Evolutionary conservation across 805 yeast species (phyloP), one percentile per base, ranked within the genome.

Genomic region (Lachancea sp.): DNA sequence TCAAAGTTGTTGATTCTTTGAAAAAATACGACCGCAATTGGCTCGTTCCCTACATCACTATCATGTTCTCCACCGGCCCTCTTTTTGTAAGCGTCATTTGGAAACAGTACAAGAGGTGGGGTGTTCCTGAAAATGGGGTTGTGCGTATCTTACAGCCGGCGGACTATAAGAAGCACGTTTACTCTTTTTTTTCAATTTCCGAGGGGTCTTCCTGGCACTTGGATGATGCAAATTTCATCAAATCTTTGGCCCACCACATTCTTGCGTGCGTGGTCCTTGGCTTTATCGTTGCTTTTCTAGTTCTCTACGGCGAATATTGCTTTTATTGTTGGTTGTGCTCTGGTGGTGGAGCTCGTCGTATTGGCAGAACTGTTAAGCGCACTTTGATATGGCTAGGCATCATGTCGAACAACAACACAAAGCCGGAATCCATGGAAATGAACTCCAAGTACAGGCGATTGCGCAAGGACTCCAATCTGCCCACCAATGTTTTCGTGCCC

Each of bases 11-110:
- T 45, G 82, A 80, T 46, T 74, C 74, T 34, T 68, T 89, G 45
- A 63, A 77, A 46, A 69, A 63, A 38, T 81, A 76, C 56, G 78
- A 86, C 55, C 70, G 74, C 50, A 82, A 84, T 61, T 87, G 94
- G 83, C 63, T 83, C 26, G 78, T 86, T 13, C 95, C 96, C 11
- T 89, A 89, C 65, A 68, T 88, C 46, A 87, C 96, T 24, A 87
- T 89, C 60, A 86, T 89, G 96, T 83, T 77, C 55, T 80, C 94
- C 9, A 89, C 97, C 0, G 97, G 97, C 9, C 96, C 97, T 0
- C 65, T 89, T 41, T 88, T 85, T 56, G 69, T 89, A 32, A 81
- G 92, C 16, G 88, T 85, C 25, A 72, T 89, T 51, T 83, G 95
- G 88, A 84, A 85, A 63, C 85, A 80, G 54, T 88, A 83, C 63